phyloP scores from a whole-genome alignment of 805 yeast species.

The Myxozyma monticola region DNA sequence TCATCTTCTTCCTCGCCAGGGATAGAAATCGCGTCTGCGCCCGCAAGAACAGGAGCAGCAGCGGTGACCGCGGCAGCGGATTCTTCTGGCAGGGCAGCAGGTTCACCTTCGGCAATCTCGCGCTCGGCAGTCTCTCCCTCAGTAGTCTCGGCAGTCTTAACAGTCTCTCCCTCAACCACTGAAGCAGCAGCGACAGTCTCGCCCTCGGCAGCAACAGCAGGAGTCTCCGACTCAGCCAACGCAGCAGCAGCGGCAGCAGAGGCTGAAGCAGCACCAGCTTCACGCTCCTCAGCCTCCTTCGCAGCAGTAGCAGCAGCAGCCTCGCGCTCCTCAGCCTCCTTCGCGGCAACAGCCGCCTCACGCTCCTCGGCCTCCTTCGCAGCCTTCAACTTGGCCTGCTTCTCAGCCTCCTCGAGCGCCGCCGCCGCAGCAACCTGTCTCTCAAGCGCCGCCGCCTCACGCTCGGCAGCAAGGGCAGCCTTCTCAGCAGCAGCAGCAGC shows the following conservation, averaged over 20 bases:
- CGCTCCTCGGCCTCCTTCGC: background rate
- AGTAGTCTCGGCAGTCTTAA: background rate
- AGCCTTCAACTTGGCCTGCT: too few species aligned
- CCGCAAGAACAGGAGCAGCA: background rate
- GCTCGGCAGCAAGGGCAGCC: background rate
- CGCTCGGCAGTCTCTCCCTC: background rate
- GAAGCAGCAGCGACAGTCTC: background rate
- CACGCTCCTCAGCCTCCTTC: background rate
- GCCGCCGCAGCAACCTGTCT: background rate
- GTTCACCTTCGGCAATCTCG: background rate
- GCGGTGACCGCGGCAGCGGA: background rate
- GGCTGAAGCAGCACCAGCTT: background rate
- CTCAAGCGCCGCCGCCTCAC: background rate
- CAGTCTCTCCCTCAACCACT: background rate
- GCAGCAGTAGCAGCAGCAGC: background rate
- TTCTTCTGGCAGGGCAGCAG: background rate
- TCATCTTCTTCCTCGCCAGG: background rate
- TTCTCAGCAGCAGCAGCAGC: slow-evolving; percentile 2
- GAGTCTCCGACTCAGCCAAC: slow-evolving; percentile 1
- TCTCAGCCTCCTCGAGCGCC: background rate
- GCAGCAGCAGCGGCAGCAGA: background rate
- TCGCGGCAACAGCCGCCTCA: background rate
- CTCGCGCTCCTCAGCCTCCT: background rate
- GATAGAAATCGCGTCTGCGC: background rate
- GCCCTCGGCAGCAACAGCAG: background rate